These are phyloP conservation scores for Kernera saxatilis DNA, from an alignment of 345 rosid species.

Conservation along the genomic window DNA sequence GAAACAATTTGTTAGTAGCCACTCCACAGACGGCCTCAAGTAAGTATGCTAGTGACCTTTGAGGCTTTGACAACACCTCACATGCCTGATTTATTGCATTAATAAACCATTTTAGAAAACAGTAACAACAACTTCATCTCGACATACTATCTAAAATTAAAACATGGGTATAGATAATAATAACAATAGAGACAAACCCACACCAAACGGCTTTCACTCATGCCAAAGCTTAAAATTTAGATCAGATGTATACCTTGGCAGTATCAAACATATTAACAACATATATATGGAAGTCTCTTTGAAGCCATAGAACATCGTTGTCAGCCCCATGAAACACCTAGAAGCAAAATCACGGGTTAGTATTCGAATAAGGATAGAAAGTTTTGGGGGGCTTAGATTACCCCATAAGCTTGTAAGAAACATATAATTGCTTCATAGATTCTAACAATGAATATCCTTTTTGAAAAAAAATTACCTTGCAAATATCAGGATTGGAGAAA, in stretches of 20 bases:
- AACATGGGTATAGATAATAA: background rate
- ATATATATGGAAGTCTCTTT: slow-evolving; percentile 90
- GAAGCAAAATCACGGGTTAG: background rate
- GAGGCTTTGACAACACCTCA: slow-evolving; percentile 81
- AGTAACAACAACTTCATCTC: background rate
- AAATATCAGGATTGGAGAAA: slow-evolving; percentile 67
- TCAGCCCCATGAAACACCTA: slow-evolving; percentile 98
- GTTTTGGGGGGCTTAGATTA: background rate
- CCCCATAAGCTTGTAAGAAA: background rate
- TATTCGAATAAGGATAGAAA: background rate
- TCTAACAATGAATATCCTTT: background rate
- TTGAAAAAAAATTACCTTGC: slow-evolving; percentile 53
- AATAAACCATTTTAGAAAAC: background rate
- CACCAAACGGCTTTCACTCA: background rate
- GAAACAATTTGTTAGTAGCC: slow-evolving; percentile 71
- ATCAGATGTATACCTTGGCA: slow-evolving; percentile 55
- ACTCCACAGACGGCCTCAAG: slow-evolving; percentile 80
- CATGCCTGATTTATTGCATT: slow-evolving; percentile 56
- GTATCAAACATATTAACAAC: slow-evolving; percentile 93
- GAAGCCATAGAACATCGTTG: slow-evolving; percentile 91
- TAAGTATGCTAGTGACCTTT: slow-evolving; percentile 79
- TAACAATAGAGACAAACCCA: background rate
- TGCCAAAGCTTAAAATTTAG: background rate
- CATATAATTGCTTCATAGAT: background rate
- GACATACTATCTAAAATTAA: background rate